These are phyloP conservation scores for Epichloe aotearoae DNA, from an alignment of 2,329 filamentous ascomycete species.

Conservation along the genomic window DNA sequence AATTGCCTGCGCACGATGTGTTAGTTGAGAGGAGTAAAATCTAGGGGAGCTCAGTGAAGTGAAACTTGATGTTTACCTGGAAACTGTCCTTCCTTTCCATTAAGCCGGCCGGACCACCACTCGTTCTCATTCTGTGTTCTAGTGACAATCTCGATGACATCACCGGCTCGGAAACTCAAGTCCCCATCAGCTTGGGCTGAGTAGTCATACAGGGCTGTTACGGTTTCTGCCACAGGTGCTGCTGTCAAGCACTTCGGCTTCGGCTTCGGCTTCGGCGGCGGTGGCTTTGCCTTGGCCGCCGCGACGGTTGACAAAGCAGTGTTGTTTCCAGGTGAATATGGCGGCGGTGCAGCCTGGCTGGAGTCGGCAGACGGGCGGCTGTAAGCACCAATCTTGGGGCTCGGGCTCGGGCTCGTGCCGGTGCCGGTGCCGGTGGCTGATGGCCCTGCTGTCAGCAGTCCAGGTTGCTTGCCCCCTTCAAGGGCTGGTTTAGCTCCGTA, in stretches of 20 bases:
- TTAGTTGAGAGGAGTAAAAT: background rate
- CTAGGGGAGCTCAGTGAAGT: background rate
- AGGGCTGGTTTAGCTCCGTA: constrained; percentile 43
- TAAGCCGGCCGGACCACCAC: constrained; percentile 83
- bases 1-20: constrained; percentile 1
- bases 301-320: constrained; percentile 31
- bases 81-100: constrained; percentile 79
- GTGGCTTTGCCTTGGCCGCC: constrained; percentile 52
- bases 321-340: constrained; percentile 45
- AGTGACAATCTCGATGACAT: constrained; percentile 76
- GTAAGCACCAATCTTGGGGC: constrained; percentile 21
- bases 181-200: constrained; percentile 92
- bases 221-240: constrained; percentile 56
- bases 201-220: constrained; percentile 90
- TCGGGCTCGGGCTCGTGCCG: constrained; percentile 6
- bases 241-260: constrained; percentile 56
- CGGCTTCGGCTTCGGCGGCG: constrained; percentile 68
- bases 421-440: constrained; percentile 6
- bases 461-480: constrained; percentile 33
- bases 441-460: constrained; percentile 36
- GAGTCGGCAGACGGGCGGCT: constrained; percentile 25
- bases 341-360: constrained; percentile 50
- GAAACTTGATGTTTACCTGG: constrained; percentile 52
- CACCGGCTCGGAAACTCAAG: constrained; percentile 76
- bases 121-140: constrained; percentile 87